Conservation (phyloP, 169 alveolate genomes). For the Amoebophrya sp. region DNA sequence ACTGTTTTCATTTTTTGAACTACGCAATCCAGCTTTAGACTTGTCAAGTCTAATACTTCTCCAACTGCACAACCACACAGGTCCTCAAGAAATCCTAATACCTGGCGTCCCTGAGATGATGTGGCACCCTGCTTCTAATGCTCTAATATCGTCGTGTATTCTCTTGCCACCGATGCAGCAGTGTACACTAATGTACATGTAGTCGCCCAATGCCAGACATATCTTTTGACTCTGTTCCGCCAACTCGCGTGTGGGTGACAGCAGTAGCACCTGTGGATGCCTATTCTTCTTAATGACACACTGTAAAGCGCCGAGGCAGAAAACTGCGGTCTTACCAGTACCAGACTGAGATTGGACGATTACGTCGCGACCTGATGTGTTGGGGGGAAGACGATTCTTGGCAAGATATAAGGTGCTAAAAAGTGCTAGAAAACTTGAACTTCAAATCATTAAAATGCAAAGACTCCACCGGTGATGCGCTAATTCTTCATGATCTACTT, state of each 20-base stretch:
- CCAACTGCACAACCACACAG: too few species aligned
- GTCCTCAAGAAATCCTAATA: too few species aligned
- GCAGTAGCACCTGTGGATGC: slow-evolving; percentile 77
- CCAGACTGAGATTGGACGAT: slow-evolving; percentile 26
- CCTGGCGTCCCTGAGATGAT: slow-evolving; percentile 97
- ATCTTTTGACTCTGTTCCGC: slow-evolving; percentile 91
- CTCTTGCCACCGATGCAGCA: slow-evolving; percentile 94
- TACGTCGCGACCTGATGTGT: slow-evolving; percentile 13
- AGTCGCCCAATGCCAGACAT: slow-evolving; percentile 36
- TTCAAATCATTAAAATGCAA: too few species aligned
- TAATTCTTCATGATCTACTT: too few species aligned
- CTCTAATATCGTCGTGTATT: slow-evolving; percentile 92
- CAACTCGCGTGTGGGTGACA: slow-evolving; percentile 95
- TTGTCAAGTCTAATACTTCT: too few species aligned
- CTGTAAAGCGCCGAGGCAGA: slow-evolving; percentile 92
- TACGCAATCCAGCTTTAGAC: too few species aligned
- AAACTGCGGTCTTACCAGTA: slow-evolving; percentile 96
- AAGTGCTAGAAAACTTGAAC: too few species aligned
- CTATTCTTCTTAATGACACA: slow-evolving; percentile 70
- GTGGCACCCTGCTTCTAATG: slow-evolving; percentile 92
- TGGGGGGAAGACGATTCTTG: neutral
- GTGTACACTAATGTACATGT: slow-evolving; percentile 62
- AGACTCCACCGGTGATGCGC: too few species aligned
- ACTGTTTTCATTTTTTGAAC: too few species aligned
- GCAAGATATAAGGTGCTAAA: too few species aligned